Evolutionary conservation across 352 stramenopile species (phyloP).

Genomic region (Pilasporangium apinafurcum): DNA sequence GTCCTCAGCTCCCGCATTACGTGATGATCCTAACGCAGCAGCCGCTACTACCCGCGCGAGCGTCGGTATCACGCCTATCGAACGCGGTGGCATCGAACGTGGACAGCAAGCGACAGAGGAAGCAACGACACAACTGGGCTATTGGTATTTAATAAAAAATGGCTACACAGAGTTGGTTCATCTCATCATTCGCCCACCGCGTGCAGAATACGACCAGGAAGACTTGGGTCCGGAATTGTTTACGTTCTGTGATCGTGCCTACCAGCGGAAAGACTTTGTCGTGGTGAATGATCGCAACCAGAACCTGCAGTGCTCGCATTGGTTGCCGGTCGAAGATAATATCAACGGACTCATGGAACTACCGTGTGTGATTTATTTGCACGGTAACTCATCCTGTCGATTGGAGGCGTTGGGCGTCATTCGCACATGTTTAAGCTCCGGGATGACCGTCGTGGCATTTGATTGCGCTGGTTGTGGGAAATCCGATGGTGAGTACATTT

Average conservation of each 20-base stretch:
- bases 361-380: constrained; percentile 96
- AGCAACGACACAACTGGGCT: constrained; percentile 68
- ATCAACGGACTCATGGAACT: constrained; percentile 26
- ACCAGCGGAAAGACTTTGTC: constrained; percentile 90
- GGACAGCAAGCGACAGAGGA: constrained; percentile 71
- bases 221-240: constrained; percentile 91
- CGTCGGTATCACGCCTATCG: constrained; percentile 7
- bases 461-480: constrained; percentile 96
- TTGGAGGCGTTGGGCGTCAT: constrained; percentile 93
- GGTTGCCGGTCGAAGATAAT: constrained; percentile 63
- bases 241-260: constrained; percentile 79
- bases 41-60: neutral
- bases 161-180: constrained; percentile 95
- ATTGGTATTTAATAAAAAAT: constrained; percentile 83
- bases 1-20: constrained; percentile 3
- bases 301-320: constrained; percentile 93
- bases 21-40: neutral
- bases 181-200: constrained; percentile 95
- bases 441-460: constrained; percentile 94
- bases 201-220: constrained; percentile 88
- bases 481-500: constrained; percentile 97
- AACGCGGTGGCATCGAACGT: constrained; percentile 65
- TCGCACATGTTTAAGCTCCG: constrained; percentile 86
- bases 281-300: constrained; percentile 73
- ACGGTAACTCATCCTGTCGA: constrained; percentile 96